These are phyloP conservation scores for Tricharina praecox DNA, from an alignment of 495 filamentous ascomycete species.

Conservation along the genomic window DNA sequence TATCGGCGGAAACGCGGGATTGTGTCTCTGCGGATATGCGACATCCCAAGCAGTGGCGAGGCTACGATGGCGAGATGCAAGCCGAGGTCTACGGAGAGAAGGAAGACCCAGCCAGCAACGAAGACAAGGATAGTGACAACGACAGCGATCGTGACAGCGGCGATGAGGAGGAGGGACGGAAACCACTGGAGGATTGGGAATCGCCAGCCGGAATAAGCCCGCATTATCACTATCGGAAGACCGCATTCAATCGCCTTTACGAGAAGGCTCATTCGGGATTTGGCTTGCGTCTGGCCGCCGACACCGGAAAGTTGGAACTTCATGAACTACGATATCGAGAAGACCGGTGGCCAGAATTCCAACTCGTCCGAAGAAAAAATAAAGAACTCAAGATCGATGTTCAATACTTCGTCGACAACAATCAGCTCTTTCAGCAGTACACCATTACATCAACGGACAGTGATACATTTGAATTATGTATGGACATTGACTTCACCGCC, in stretches of 20 bases:
- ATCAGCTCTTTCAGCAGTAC: not conserved
- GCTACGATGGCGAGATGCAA: not conserved
- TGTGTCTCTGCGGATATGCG: not conserved
- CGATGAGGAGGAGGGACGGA: not conserved
- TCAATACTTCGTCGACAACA: not conserved
- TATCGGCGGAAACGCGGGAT: not conserved
- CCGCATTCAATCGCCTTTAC: not conserved
- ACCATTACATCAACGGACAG: not conserved
- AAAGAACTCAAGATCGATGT: not conserved
- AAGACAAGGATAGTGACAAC: not conserved
- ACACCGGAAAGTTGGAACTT: not conserved
- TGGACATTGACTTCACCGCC: not conserved
- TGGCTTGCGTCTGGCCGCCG: not conserved
- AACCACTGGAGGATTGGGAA: not conserved
- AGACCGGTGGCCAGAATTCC: not conserved
- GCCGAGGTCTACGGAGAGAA: not conserved
- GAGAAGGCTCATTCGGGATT: not conserved
- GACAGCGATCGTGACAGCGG: not conserved
- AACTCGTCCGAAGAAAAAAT: not conserved
- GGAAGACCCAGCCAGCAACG: not conserved
- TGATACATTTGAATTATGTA: not conserved
- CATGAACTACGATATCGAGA: not conserved
- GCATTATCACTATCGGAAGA: not conserved
- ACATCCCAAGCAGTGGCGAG: not conserved
- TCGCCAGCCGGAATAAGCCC: not conserved